Evolutionary conservation across 345 rosid species (phyloP), one percentile per base, ranked within the genome.

Genomic region (Hibiscus trionum): DNA sequence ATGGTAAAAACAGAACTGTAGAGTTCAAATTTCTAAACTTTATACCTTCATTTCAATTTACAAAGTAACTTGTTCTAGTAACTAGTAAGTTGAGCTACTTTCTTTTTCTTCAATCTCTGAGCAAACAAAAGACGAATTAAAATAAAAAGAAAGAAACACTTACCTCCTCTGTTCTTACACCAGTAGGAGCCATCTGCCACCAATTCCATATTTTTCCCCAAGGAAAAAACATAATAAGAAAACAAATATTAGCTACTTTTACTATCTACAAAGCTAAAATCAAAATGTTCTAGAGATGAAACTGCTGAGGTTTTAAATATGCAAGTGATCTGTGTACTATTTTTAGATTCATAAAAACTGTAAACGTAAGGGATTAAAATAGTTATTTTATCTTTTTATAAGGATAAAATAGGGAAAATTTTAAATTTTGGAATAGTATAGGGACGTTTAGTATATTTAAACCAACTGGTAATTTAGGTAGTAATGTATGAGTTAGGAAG

Each of bases 91-190:
- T 7, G 44, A 1, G 44, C 44, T 37, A 33, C 35, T 33, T 33
- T 33, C 10, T 37, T 37, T 37, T 37, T 37, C 44, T 37, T 37
- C 44, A 37, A 37, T 37, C 7, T 37, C 44, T 50, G 7, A 15
- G 50, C 16, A 56, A 63, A 29, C 70, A 73, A 70, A 37, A 66
- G 1, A 60, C 9, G 11, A 49, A 50, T 10, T 44, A 10, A 42
- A 39, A 35, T 3, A 56, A 26, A 61, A 19, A 61, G 11, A n/a
- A 56, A 31, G 7, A 72, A 73, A 35, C 11, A 61, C 75, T 81
- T 78, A 91, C 98, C 93, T 94, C 98, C 66, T 86, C 81, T 71
- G 96, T 82, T 81, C 79, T 84, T 79, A 93, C 87, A 76, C 85
- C 96, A 49, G 81, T 16, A 77, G 96, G 95, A 87, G 93, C 89